phyloP scores from a whole-genome alignment of 2,329 filamentous ascomycete genomes.

The Stagonosporopsis tanaceti region DNA sequence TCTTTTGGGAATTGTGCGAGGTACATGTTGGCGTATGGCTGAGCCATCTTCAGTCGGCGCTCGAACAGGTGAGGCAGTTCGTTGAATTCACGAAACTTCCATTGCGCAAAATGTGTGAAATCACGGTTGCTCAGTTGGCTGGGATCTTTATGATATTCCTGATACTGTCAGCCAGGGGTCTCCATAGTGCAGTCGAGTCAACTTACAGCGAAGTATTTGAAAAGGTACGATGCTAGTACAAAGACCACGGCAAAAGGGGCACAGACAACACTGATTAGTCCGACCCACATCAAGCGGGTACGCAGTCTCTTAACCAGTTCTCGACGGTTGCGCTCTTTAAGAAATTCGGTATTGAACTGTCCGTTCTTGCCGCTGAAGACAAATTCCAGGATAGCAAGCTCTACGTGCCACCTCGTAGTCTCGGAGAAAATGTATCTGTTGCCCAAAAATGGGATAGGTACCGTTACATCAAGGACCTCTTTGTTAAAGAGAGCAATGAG shows the following conservation, averaged over 20 bases:
- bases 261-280: constrained; percentile 83
- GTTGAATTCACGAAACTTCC: constrained; percentile 99
- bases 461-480: constrained; percentile 85
- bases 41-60: constrained; percentile 90
- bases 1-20: constrained; percentile 96
- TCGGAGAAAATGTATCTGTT: constrained; percentile 85
- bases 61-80: constrained; percentile 92
- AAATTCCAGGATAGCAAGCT: constrained; percentile 89
- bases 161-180: constrained; percentile 66
- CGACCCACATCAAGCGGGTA: constrained; percentile 81
- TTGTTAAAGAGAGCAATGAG: constrained; percentile 98
- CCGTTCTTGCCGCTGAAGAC: constrained; percentile 85
- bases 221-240: constrained; percentile 87
- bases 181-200: constrained; percentile 50
- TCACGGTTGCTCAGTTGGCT: constrained; percentile 85
- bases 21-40: constrained; percentile 90
- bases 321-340: constrained; percentile 82
- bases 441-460: constrained; percentile 83
- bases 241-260: constrained; percentile 89
- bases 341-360: constrained; percentile 84
- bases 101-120: constrained; percentile 92
- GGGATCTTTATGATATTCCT: constrained; percentile 96
- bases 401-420: constrained; percentile 90
- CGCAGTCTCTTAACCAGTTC: constrained; percentile 80
- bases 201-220: constrained; percentile 89